phyloP scores from a whole-genome alignment of 352 stramenopile genomes.

The Pythium aquatile region DNA sequence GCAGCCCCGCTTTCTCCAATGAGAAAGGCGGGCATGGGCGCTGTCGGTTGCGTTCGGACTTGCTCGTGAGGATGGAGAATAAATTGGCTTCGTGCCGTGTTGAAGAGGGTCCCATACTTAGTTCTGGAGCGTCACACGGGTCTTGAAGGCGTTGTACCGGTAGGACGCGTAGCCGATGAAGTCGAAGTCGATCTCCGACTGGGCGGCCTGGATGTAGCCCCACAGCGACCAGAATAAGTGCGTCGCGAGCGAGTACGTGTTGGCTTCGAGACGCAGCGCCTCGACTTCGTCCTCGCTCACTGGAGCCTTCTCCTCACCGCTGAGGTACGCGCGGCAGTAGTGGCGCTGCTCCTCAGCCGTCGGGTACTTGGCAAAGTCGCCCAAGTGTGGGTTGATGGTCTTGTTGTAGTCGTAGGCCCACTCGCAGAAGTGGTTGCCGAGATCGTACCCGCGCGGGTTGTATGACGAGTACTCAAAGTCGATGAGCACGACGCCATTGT shows the following conservation, averaged over 20 bases:
- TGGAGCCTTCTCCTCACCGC: constrained; percentile 35
- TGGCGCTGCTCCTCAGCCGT: constrained; percentile 55
- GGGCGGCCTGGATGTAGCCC: constrained; percentile 87
- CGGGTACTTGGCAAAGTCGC: constrained; percentile 76
- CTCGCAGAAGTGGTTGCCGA: constrained; percentile 93
- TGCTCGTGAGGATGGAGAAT: background rate
- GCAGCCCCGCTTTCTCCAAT: background rate
- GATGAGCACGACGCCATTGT: constrained; percentile 80
- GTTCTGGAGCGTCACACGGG: constrained; percentile 47
- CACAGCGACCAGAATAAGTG: constrained; percentile 92
- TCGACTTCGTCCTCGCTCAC: constrained; percentile 65
- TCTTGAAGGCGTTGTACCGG: constrained; percentile 73
- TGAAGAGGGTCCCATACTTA: constrained; percentile 13
- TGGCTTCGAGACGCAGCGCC: constrained; percentile 59
- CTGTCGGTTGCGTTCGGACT: constrained; percentile 14
- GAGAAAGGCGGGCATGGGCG: background rate
- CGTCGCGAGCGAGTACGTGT: constrained; percentile 81
- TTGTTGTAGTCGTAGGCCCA: constrained; percentile 85
- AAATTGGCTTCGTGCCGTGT: background rate
- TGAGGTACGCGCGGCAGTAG: constrained; percentile 73
- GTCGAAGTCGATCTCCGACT: constrained; percentile 93
- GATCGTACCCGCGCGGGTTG: constrained; percentile 89
- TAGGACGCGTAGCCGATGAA: constrained; percentile 84
- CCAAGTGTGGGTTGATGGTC: constrained; percentile 74
- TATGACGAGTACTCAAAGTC: constrained; percentile 95